Conservation (phyloP, 1,284 basidiomycete genomes). For the Ceratorhiza oryzae-sativae region DNA sequence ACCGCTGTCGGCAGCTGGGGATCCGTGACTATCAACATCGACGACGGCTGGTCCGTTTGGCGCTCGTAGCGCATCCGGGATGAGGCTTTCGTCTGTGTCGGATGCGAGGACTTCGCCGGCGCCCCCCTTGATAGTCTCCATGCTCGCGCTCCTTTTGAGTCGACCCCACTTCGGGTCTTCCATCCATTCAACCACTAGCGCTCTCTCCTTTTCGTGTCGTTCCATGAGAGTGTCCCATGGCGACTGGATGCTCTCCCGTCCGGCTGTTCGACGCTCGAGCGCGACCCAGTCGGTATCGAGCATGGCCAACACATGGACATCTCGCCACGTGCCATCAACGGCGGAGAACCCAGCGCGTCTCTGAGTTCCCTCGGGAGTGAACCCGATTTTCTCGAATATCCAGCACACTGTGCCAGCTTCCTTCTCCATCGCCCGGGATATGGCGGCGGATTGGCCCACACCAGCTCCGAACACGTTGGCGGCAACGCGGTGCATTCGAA, state of each 20-base stretch:
- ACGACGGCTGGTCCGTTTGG: not conserved
- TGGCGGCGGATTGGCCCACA: not conserved
- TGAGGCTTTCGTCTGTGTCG: not conserved
- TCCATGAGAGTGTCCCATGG: conserved; percentile 45
- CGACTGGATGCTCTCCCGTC: conserved; percentile 8
- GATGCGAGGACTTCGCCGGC: not conserved
- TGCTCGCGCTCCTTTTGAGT: conserved; percentile 32
- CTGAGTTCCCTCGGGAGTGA: conserved; percentile 42
- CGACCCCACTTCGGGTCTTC: conserved; percentile 22
- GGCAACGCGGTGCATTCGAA: conserved; percentile 60
- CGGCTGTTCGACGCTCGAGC: not conserved
- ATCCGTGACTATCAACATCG: not conserved
- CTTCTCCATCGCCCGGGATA: conserved; percentile 45
- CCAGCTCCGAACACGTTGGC: conserved; percentile 54
- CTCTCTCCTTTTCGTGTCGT: conserved; percentile 43
- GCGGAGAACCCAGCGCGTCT: conserved; percentile 39
- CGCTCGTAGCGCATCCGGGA: not conserved
- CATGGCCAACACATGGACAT: conserved; percentile 41
- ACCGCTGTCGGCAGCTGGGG: not conserved
- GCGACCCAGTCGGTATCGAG: conserved; percentile 44
- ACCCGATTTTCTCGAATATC: conserved; percentile 42
- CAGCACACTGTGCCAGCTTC: conserved; percentile 8
- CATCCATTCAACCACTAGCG: conserved; percentile 41
- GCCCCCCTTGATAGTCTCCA: conserved; percentile 22
- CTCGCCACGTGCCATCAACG: conserved; percentile 39